Base-by-base conservation (phyloP, 306 rosid genomes). In the Quercus parvula region DNA sequence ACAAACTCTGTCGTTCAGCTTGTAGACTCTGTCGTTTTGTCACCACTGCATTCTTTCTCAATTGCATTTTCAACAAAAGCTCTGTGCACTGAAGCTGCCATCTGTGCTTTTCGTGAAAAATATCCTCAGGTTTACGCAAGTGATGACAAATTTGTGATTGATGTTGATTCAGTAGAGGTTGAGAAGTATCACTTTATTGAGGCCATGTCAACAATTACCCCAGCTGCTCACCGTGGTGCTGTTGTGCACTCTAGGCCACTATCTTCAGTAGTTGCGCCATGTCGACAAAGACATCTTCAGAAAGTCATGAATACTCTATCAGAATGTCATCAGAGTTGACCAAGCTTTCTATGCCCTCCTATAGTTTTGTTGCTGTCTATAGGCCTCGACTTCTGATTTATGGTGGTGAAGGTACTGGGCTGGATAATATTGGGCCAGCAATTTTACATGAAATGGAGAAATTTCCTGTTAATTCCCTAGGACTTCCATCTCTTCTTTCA, bases 341-440 rank as follows among this genome's bases (percentile, higher is more conserved):
- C 78, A 91, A 91, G 82, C 92, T 91, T 70, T 88, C 98, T 18
- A 84, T 92, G 91, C n/a, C n/a, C n/a, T 91, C 98, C 18, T 91
- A 88, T 51, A 97, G 97, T 30, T 92, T 97, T 79, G 91, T 94
- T 61, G 91, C 93, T 68, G 97, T 95, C 62, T 91, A 91, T 81
- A 89, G 98, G 81, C 99, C 41, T 22, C 89, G 98, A 75, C 96
- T 95, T 88, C 87, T 95, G 78, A 92, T 95, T 64, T 91, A 91
- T 86, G 98, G 99, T 75, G 87, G 87, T 85, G 97, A 95, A 85
- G 98, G 94, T 78, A 91, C 91, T 78, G 98, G 99, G 80, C 88
- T 95, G 98, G 99, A 95, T 88, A 97, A 95, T 88, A 89, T 95
- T 87, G 98, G 99, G 75, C 99, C 97, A 77, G 99, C 98, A 35